These are phyloP conservation scores for Lodderomyces parapsilosis DNA, from an alignment of 1,139 yeast genomes.

Conservation along the genomic window DNA sequence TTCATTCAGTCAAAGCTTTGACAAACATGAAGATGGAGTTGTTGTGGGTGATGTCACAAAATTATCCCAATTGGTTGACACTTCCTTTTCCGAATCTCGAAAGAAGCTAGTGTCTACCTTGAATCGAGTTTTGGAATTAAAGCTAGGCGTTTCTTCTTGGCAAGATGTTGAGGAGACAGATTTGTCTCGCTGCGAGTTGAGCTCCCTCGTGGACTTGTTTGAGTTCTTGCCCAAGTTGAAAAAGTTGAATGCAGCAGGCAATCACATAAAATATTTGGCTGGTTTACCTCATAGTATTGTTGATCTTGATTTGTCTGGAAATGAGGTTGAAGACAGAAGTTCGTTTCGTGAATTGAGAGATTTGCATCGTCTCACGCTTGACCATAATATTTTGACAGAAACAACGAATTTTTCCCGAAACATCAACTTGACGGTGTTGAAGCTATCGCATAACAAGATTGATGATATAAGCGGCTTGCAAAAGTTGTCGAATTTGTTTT, in stretches of 20 bases:
- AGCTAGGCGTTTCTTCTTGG: constrained; percentile 39
- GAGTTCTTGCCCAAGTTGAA: constrained; percentile 44
- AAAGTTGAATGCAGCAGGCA: constrained; percentile 39
- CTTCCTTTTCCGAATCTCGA: constrained; percentile 51
- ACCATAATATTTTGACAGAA: constrained; percentile 36
- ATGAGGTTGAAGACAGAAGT: constrained; percentile 41
- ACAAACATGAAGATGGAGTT: background rate
- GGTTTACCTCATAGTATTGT: constrained; percentile 46
- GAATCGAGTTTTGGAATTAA: constrained; percentile 41
- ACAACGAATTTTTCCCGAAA: constrained; percentile 31
- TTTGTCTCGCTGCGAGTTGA: constrained; percentile 31
- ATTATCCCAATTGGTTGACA: constrained; percentile 42
- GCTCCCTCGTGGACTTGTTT: constrained; percentile 44
- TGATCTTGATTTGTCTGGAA: constrained; percentile 35
- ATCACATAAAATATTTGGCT: constrained; percentile 42
- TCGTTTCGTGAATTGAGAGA: constrained; percentile 40
- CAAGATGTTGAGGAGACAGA: constrained; percentile 35
- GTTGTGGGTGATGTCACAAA: constrained; percentile 34
- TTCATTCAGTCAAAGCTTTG: constrained; percentile 2
- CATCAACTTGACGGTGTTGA: constrained; percentile 38
- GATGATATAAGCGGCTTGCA: constrained; percentile 37
- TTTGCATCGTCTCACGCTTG: constrained; percentile 44
- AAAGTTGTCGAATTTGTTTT: constrained; percentile 37
- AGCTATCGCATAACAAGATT: constrained; percentile 32
- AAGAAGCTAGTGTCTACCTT: constrained; percentile 45